Evolutionary conservation across 306 rosid genomes (phyloP).

Genomic region (Cucumis cinereus): DNA sequence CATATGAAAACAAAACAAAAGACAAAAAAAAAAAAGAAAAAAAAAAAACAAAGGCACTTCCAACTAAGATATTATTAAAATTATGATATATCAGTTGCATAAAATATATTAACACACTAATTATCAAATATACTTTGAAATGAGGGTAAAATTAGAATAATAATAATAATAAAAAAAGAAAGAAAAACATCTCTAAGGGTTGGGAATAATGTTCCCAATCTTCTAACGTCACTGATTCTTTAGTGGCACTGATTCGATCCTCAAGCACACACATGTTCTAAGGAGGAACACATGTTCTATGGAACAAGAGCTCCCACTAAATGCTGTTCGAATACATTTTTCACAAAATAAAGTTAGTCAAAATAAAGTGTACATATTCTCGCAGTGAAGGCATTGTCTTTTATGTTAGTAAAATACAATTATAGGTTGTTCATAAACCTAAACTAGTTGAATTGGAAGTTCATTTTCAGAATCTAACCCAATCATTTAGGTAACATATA

Average conservation of each 20-base stretch:
- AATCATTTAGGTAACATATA: too few relatives aligned
- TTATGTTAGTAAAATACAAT: background rate
- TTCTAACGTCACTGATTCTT: background rate
- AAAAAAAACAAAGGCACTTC: too few relatives aligned
- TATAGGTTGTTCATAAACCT: background rate
- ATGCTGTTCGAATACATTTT: background rate
- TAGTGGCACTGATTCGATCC: background rate
- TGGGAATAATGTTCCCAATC: background rate
- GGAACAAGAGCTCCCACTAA: background rate
- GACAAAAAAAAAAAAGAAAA: too few relatives aligned
- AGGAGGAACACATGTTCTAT: background rate
- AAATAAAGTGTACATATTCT: slow-evolving; percentile 6
- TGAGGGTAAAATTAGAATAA: too few relatives aligned
- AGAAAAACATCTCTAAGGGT: background rate
- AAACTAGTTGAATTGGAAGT: too few relatives aligned
- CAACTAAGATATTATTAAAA: too few relatives aligned
- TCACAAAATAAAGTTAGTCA: background rate
- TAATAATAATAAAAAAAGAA: too few relatives aligned
- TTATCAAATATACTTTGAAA: too few relatives aligned
- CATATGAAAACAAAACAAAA: too few relatives aligned
- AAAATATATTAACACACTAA: too few relatives aligned
- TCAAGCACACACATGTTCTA: background rate
- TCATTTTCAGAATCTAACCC: too few relatives aligned
- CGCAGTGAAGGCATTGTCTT: background rate
- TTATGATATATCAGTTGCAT: too few relatives aligned